Evolutionary conservation across 2,329 filamentous ascomycete species (phyloP).

Genomic region (Knufia petricola): DNA sequence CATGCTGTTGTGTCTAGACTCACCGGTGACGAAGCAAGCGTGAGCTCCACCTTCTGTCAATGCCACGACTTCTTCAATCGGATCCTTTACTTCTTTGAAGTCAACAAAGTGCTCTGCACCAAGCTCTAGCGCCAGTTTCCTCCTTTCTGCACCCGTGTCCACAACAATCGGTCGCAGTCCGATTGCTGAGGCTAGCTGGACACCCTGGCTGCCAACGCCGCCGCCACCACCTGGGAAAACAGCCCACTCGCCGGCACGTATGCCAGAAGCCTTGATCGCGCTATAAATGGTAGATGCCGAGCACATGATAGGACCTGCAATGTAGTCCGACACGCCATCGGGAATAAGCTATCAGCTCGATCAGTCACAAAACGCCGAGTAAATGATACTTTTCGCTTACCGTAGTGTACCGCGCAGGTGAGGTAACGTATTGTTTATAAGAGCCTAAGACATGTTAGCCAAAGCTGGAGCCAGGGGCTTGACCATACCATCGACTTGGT

Average conservation of each 20-base stretch:
- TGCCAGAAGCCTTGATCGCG: conserved; percentile 24
- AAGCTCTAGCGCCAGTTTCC: conserved; percentile 24
- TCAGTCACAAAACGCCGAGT: too few relatives aligned
- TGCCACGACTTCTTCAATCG: conserved; percentile 12
- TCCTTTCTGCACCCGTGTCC: conserved; percentile 29
- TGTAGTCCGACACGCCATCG: conserved; percentile 28
- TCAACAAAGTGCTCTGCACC: conserved; percentile 35
- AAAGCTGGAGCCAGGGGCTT: too few relatives aligned
- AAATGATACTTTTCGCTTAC: too few relatives aligned
- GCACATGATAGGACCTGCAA: conserved; percentile 35
- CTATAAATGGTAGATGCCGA: conserved; percentile 38
- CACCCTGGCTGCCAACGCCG: conserved; percentile 28
- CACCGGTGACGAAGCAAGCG: too few relatives aligned
- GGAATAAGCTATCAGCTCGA: too few relatives aligned
- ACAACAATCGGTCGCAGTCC: conserved; percentile 34
- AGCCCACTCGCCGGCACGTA: conserved; percentile 14
- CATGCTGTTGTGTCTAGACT: too few relatives aligned
- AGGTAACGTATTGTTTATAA: conserved; percentile 33
- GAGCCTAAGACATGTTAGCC: conserved; percentile 28
- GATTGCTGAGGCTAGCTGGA: conserved; percentile 36
- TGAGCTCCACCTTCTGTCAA: conserved; percentile 16
- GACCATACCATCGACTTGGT: too few relatives aligned
- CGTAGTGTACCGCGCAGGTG: conserved; percentile 29
- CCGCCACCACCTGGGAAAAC: conserved; percentile 32
- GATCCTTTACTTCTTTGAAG: conserved; percentile 18